Conservation (phyloP, 1,284 basidiomycete species). For the Mycosarcoma mackinlayi region DNA sequence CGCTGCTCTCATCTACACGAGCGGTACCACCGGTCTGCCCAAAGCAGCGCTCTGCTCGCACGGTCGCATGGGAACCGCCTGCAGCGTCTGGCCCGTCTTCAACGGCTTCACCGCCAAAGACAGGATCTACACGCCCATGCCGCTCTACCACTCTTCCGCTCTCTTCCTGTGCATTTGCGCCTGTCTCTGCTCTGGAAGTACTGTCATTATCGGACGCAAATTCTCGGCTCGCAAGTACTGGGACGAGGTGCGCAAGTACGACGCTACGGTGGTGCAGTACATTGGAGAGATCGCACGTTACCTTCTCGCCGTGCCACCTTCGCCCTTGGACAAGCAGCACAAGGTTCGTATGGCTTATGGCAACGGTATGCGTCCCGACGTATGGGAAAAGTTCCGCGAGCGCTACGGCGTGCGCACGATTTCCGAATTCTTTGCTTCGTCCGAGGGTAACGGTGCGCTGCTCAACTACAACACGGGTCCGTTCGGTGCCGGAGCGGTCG, state of each 20-base stretch:
- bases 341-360: constrained; percentile 69
- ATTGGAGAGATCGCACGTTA: constrained; percentile 68
- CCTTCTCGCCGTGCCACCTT: constrained; percentile 66
- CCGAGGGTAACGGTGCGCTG: constrained; percentile 66
- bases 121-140: constrained; percentile 69
- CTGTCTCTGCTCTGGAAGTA: constrained; percentile 55
- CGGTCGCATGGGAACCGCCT: constrained; percentile 62
- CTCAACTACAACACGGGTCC: constrained; percentile 66
- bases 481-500: constrained; percentile 68
- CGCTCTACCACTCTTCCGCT: constrained; percentile 64
- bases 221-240: constrained; percentile 68
- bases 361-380: constrained; percentile 68
- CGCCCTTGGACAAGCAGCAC: constrained; percentile 66
- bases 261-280: constrained; percentile 68
- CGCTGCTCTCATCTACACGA: constrained; percentile 61
- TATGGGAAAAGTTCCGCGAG: constrained; percentile 68
- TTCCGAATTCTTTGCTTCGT: constrained; percentile 68
- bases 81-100: constrained; percentile 55
- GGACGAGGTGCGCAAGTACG: constrained; percentile 63
- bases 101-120: constrained; percentile 54
- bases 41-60: constrained; percentile 68
- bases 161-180: constrained; percentile 65
- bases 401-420: constrained; percentile 64
- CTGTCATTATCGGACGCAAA: constrained; percentile 69
- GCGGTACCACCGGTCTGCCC: constrained; percentile 65